Percentiles rank a stretch among this genome's conserved stretches.
Evolutionary conservation across 371 early-diverging fungal genomes (phyloP).

Genomic region (Mucor indicus): DNA sequence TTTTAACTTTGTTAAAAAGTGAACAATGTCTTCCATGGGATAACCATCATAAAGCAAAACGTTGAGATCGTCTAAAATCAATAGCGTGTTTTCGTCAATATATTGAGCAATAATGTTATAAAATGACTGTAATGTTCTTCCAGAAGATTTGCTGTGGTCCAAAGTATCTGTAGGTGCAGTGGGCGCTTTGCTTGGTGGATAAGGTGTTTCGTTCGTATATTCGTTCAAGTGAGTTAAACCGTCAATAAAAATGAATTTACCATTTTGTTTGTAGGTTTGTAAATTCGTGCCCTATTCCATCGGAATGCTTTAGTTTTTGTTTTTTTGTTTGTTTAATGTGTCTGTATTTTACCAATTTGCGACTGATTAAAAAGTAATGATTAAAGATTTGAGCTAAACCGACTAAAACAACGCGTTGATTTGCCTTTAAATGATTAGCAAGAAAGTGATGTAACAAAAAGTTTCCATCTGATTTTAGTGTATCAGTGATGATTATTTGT

Average conservation of each 20-base stretch:
- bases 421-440: conserved; percentile 58
- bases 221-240: conserved; percentile 59
- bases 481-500: conserved; percentile 63
- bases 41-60: conserved; percentile 57
- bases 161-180: conserved; percentile 36
- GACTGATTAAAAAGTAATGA: conserved; percentile 64
- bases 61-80: conserved; percentile 67
- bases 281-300: conserved; percentile 59
- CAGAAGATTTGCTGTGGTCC: background rate
- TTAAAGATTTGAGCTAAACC: conserved; percentile 66
- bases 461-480: conserved; percentile 61
- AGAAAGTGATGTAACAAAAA: conserved; percentile 73
- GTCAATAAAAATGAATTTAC: conserved; percentile 59
- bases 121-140: conserved; percentile 10
- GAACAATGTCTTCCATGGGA: conserved; percentile 35
- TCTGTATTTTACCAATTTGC: conserved; percentile 65
- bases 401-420: conserved; percentile 57
- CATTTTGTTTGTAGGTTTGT: conserved; percentile 47
- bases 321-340: too few relatives aligned
- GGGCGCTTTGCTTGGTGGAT: conserved; percentile 35
- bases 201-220: conserved; percentile 37
- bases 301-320: background rate
- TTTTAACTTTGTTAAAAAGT: conserved; percentile 47
- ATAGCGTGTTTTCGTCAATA: conserved; percentile 22
- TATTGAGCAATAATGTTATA: conserved; percentile 14